phyloP scores from a whole-genome alignment of 164 flowering plant genomes.

The Vitis cinerea region DNA sequence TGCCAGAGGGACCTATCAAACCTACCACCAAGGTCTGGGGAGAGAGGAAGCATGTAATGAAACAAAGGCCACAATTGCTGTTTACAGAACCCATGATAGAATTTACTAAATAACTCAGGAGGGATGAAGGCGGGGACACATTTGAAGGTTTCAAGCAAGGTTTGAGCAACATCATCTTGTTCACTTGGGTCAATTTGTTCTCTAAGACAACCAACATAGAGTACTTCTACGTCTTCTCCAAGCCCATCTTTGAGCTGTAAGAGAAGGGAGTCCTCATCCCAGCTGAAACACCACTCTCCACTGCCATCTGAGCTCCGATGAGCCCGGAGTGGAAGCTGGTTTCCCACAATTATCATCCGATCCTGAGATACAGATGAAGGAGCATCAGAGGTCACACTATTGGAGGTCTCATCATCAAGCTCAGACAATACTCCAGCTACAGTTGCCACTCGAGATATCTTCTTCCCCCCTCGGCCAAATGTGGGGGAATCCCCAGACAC shows the following conservation, averaged over 20 bases:
- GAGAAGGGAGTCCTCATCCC: conserved; percentile 50
- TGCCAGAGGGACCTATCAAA: conserved; percentile 53
- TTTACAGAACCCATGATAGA: conserved; percentile 51
- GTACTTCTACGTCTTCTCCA: conserved; percentile 46
- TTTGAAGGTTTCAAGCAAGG: conserved; percentile 40
- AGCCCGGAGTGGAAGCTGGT: conserved; percentile 84
- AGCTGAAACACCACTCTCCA: conserved; percentile 39
- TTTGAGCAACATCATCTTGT: conserved; percentile 49
- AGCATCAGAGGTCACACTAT: conserved; percentile 74
- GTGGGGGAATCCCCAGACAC: conserved; percentile 63
- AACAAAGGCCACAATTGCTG: conserved; percentile 52
- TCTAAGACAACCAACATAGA: conserved; percentile 43
- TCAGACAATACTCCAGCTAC: conserved; percentile 79
- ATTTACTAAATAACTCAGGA: conserved; percentile 40
- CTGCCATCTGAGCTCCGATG: conserved; percentile 44
- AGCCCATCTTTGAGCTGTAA: conserved; percentile 48
- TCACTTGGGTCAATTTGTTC: conserved; percentile 36
- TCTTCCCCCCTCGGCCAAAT: conserved; percentile 61
- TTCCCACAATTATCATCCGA: conserved; percentile 84
- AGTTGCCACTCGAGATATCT: conserved; percentile 81
- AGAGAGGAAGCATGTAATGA: conserved; percentile 53
- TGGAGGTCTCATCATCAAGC: conserved; percentile 66
- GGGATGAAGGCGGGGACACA: conserved; percentile 53
- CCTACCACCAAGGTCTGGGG: conserved; percentile 50
- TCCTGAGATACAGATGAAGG: conserved; percentile 78